A percentile compares a stretch with the other conserved stretches of the same genome.
These are phyloP conservation scores for Eucalyptus shirleyi DNA, from an alignment of 345 rosid genomes.

Conservation along the genomic window DNA sequence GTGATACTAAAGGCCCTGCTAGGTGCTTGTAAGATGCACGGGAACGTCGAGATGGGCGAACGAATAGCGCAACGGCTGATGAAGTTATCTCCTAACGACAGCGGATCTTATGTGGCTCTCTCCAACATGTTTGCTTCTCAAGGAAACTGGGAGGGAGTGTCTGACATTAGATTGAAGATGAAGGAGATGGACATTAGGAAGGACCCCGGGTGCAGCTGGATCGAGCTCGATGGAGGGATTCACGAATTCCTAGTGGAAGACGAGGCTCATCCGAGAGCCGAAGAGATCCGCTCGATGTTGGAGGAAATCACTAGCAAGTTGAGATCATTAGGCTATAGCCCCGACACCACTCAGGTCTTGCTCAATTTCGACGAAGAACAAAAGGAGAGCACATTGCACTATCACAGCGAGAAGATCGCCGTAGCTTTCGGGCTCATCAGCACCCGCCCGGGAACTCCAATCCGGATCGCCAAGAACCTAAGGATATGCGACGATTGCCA, in stretches of 20 bases:
- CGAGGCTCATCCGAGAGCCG: constrained; percentile 36
- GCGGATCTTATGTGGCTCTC: constrained; percentile 62
- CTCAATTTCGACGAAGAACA: constrained; percentile 45
- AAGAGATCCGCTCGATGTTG: constrained; percentile 37
- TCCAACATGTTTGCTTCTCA: constrained; percentile 54
- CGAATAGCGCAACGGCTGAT: constrained; percentile 37
- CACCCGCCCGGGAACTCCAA: constrained; percentile 27
- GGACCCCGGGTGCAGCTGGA: constrained; percentile 73
- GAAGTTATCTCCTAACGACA: constrained; percentile 43
- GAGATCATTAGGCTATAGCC: constrained; percentile 35
- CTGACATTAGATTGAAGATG: constrained; percentile 50
- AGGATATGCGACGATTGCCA: constrained; percentile 71
- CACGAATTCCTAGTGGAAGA: constrained; percentile 67
- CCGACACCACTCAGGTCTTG: constrained; percentile 37
- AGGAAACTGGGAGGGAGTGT: constrained; percentile 54
- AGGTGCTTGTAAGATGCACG: constrained; percentile 54
- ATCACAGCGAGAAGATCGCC: constrained; percentile 72
- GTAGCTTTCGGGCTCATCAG: constrained; percentile 53
- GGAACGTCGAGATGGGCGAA: constrained; percentile 42
- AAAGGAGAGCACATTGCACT: constrained; percentile 30
- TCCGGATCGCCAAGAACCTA: constrained; percentile 53
- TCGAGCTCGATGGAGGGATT: constrained; percentile 43
- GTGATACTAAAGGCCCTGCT: constrained; percentile 61
- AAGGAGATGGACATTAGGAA: constrained; percentile 55
- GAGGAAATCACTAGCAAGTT: constrained; percentile 26